These are phyloP conservation scores for Aureobasidium sp. DNA, from an alignment of 2,329 filamentous ascomycete species.

Conservation along the genomic window DNA sequence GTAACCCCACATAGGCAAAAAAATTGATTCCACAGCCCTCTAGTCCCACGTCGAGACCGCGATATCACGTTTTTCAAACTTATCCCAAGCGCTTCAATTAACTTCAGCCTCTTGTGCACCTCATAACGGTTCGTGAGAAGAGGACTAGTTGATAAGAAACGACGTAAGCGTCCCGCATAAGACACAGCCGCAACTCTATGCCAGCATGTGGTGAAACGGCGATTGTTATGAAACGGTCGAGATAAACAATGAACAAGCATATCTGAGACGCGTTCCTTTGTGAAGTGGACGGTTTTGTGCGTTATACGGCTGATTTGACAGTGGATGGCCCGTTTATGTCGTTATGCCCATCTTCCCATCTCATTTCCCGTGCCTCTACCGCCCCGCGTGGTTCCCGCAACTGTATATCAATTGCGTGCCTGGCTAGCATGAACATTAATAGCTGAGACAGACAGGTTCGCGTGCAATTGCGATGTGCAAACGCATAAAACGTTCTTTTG, in stretches of 20 bases:
- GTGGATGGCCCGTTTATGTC: not conserved
- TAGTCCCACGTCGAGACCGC: not conserved
- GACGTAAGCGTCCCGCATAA: not conserved
- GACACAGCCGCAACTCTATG: not conserved
- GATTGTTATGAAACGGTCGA: constrained; percentile 5
- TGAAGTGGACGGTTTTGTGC: not conserved
- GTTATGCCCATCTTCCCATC: not conserved
- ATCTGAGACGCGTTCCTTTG: not conserved
- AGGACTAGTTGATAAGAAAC: not conserved
- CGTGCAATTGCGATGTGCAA: not conserved
- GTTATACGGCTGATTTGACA: not conserved
- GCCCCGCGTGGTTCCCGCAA: constrained; percentile 1
- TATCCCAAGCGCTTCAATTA: no score
- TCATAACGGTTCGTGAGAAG: not conserved
- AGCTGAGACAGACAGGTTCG: not conserved
- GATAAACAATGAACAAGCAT: constrained; percentile 3
- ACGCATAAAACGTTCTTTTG: not conserved
- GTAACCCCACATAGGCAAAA: not conserved
- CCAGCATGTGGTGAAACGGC: not conserved
- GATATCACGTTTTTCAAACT: not conserved
- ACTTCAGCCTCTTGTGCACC: not conserved
- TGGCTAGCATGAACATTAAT: not conserved
- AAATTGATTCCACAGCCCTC: not conserved
- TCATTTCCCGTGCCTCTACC: not conserved
- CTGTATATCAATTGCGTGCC: not conserved